Evolutionary conservation across 306 rosid species (phyloP), one percentile per base, ranked within the genome.

Genomic region (Notholithocarpus densiflorus): DNA sequence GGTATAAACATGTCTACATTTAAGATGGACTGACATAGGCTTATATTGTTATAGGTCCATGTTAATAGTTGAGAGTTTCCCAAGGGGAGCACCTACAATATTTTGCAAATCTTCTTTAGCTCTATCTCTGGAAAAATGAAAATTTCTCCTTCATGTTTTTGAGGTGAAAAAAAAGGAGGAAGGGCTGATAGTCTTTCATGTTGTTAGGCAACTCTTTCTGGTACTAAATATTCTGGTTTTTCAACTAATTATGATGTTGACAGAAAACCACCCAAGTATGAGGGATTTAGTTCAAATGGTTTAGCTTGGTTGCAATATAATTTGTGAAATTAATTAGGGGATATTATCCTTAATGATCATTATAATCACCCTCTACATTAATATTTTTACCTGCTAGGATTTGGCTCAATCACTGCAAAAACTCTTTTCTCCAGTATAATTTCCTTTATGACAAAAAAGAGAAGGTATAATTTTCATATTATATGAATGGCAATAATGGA

Each of bases 1-100:
- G 97, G 98, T 92, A 86, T 81, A 81, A 43, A 71, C 59, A 62
- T 59, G 51, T 18, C 43, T 24, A 23, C 57, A 80, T 62, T 62
- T 79, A 60, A 57, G 34, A 59, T 11, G 68, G 32, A 73, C 26
- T 24, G 26, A 77, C 73, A 71, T 21, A 26, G 70, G 55, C 79
- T 45, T 74, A 37, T 55, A 43, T 66, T 56, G 14, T 69, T 31
- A 45, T 66, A 34, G 15, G 40, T 6, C n/a, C 51, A 0, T 32
- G 15, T 65, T 26, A 61, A 2, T 0, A 27, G 69, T 34, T 34
- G 24, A 31, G 27, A 24, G 72, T 66, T 11, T 66, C 27, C 72
- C n/a, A 18, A 32, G 26, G 51, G 72, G 24, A 66, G 37, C 24
- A 32, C n/a, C 72, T 66, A 45, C 51, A 34, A 34, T 9, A 12